These are phyloP conservation scores for Kodamaea fungicola DNA, from an alignment of 1,139 yeast species.

Conservation along the genomic window DNA sequence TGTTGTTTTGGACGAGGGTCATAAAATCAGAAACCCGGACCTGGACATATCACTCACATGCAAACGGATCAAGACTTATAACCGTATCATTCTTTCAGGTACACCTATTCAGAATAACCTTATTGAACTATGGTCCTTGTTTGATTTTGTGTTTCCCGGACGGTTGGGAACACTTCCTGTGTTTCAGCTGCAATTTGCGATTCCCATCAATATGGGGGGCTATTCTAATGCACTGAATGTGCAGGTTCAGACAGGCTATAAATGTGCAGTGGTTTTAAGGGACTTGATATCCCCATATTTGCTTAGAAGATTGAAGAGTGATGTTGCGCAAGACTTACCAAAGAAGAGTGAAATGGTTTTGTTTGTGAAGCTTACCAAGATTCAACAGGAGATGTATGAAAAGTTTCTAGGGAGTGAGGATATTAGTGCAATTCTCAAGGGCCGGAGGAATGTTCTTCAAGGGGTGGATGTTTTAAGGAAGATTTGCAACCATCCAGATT, in stretches of 20 bases:
- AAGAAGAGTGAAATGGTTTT: conserved; percentile 90
- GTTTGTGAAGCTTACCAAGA: conserved; percentile 78
- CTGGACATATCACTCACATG: conserved; percentile 82
- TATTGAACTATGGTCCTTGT: conserved; percentile 88
- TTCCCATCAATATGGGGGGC: conserved; percentile 96
- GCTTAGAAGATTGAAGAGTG: conserved; percentile 80
- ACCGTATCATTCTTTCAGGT: conserved; percentile 85
- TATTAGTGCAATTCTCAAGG: conserved; percentile 64
- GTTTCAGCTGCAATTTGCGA: conserved; percentile 85
- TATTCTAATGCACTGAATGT: conserved; percentile 95
- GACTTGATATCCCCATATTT: conserved; percentile 89
- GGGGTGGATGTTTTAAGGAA: conserved; percentile 90
- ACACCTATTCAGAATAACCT: conserved; percentile 95
- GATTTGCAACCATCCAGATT: conserved; percentile 94
- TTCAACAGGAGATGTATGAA: conserved; percentile 71
- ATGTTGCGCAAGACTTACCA: conserved; percentile 96
- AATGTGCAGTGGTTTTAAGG: conserved; percentile 87
- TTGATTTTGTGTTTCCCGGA: conserved; percentile 95
- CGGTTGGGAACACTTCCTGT: conserved; percentile 91
- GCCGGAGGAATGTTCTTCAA: conserved; percentile 76
- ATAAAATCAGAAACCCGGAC: conserved; percentile 92
- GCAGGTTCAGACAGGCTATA: conserved; percentile 94
- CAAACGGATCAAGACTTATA: conserved; percentile 76
- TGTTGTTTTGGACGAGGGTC: conserved; percentile 92
- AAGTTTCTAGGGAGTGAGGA: conserved; percentile 77